Evolutionary conservation across 768 basidiomycete genomes (phyloP).

Genomic region (Phylloporus scabripes): DNA sequence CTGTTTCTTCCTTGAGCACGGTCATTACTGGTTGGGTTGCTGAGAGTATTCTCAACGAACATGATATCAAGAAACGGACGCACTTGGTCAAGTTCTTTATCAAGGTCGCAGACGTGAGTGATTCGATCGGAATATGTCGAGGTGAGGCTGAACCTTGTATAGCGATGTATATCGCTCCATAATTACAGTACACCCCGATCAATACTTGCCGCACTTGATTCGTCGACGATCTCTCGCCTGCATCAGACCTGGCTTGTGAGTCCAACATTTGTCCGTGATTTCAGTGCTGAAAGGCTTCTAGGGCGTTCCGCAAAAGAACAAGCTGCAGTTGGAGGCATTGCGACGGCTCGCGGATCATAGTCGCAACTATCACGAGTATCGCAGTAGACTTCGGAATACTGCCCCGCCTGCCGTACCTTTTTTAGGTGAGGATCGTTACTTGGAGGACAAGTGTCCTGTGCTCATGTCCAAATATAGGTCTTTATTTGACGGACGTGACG

Average conservation of each 20-base stretch:
- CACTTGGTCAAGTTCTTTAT: conserved; percentile 83
- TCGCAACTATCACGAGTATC: conserved; percentile 88
- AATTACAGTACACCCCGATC: conserved; percentile 94
- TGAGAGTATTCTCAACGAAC: conserved; percentile 88
- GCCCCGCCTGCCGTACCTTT: conserved; percentile 92
- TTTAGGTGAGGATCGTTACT: conserved; percentile 52
- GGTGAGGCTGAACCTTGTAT: conserved; percentile 9
- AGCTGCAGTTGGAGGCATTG: conserved; percentile 67
- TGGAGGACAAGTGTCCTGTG: not conserved
- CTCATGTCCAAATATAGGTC: conserved; percentile 41
- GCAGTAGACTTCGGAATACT: conserved; percentile 79
- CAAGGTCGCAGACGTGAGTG: conserved; percentile 83
- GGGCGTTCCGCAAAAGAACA: conserved; percentile 85
- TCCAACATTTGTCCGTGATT: conserved; percentile 5
- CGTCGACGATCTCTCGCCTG: conserved; percentile 87
- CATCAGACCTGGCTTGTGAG: conserved; percentile 91
- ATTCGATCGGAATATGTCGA: conserved; percentile 3
- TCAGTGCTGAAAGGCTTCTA: conserved; percentile 29
- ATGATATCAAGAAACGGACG: conserved; percentile 80
- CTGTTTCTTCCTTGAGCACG: conserved; percentile 84
- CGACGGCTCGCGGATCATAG: conserved; percentile 88
- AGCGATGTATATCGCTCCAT: conserved; percentile 79
- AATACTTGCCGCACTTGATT: conserved; percentile 91
- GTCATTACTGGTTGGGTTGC: conserved; percentile 95
- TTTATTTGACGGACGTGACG: conserved; percentile 88